Base-by-base conservation (phyloP, 805 yeast genomes). In the Wickerhamomyces sydowiorum region DNA sequence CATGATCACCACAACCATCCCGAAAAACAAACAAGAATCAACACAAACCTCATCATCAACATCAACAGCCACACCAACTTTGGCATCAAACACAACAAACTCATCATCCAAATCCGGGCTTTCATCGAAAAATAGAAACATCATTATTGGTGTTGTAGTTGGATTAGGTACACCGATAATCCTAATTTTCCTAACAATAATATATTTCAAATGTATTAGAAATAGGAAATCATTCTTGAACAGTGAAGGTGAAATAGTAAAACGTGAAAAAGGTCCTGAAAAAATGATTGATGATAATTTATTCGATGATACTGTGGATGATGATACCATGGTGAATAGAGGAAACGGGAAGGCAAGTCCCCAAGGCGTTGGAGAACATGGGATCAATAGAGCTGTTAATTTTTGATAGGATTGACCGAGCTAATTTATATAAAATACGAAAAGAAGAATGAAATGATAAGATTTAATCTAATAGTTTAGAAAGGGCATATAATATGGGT, bases 81-180 rank as follows among this genome's bases (percentile, higher is more conserved):
- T 10, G 5, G 48, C 52, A 19, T 32, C 33, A 13, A 30, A 28
- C 1, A 42, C 31, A 10, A 43, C 39, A 4, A 25, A 40, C 47
- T 2, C 31, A 38, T 15, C 17, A 38, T 29, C 36, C 55, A 34
- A 46, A 42, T 30, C 33, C 2, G 80, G 81, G 0, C 57, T 78
- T 5, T 69, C 80, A 1, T 53, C 62, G n/a, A 47, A 53, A 21
- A 62, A 74, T 46, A 69, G 73, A 40, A 70, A 72, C 42, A 71
- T 82, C 27, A 76, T 80, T 13, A 73, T 81, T 40, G 89, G 89
- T 37, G 78, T 80, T 40, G 81, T 77, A 27, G 80, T 82, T 4
- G 89, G 87, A 37, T 69, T 82, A 13, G 87, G 86, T 40, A 77
- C 82, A 2, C 84, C 89, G 5, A 38, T 76, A 1, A 56, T 79